These are phyloP conservation scores for Fusarium kyushuense DNA, from an alignment of 2,329 filamentous ascomycete genomes.

Conservation along the genomic window DNA sequence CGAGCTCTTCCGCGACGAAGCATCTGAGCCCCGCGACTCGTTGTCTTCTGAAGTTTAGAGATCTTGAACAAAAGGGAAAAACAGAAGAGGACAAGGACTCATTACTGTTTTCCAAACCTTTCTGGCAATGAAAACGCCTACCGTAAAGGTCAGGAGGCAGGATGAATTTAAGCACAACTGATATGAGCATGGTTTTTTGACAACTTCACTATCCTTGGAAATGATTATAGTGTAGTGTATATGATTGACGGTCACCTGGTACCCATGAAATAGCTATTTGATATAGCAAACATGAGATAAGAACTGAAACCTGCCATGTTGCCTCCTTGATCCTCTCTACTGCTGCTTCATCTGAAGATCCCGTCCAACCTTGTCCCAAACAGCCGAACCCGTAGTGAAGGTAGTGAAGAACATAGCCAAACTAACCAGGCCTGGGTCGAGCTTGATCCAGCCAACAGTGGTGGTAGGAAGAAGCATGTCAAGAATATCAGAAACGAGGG, in stretches of 20 bases:
- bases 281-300: slow-evolving; percentile 12
- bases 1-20: slow-evolving; percentile 38
- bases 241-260: neutral
- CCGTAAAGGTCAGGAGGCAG: neutral
- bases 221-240: neutral
- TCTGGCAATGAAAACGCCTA: neutral
- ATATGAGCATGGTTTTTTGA: neutral
- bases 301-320: neutral
- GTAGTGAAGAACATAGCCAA: slow-evolving; percentile 72
- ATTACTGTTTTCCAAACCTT: neutral
- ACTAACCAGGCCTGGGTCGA: slow-evolving; percentile 65
- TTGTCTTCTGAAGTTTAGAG: slow-evolving; percentile 30
- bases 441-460: slow-evolving; percentile 70
- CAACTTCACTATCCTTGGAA: neutral
- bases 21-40: slow-evolving; percentile 38
- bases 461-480: slow-evolving; percentile 73
- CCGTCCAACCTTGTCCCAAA: slow-evolving; percentile 67
- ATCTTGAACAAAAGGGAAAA: neutral
- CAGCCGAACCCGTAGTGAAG: slow-evolving; percentile 68
- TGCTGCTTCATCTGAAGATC: slow-evolving; percentile 42
- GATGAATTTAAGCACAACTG: neutral
- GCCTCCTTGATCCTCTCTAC: neutral
- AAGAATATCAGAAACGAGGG: slow-evolving; percentile 67
- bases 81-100: neutral
- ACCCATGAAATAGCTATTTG: neutral